Evolutionary conservation across 768 basidiomycete genomes (phyloP).

Genomic region (Cyclocybe aegerita): DNA sequence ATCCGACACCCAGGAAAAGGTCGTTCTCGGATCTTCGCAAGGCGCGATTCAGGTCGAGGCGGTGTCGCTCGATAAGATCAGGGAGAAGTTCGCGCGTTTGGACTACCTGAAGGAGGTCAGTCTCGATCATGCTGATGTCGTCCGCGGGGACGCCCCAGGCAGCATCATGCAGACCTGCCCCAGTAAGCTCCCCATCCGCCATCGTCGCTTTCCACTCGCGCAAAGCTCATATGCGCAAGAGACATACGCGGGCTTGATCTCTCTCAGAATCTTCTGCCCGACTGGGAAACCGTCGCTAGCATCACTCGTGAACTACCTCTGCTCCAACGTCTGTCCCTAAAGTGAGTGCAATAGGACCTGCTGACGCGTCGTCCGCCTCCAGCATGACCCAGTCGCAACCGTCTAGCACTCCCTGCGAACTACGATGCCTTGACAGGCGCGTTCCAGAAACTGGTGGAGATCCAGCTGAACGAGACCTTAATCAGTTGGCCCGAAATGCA

Average conservation of each 20-base stretch:
- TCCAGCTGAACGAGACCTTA: conserved; percentile 75
- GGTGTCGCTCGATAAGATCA: conserved; percentile 77
- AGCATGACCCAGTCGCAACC: conserved; percentile 56
- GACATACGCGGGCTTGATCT: conserved; percentile 82
- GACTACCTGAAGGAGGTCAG: conserved; percentile 75
- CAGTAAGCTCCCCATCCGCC: conserved; percentile 45
- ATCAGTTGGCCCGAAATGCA: conserved; percentile 71
- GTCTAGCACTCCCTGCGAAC: conserved; percentile 46
- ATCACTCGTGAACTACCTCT: conserved; percentile 62
- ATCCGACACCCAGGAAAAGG: conserved; percentile 51
- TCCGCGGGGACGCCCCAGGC: conserved; percentile 45
- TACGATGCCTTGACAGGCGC: conserved; percentile 30
- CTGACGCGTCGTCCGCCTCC: conserved; percentile 14
- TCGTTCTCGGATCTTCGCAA: conserved; percentile 78
- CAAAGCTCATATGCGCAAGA: conserved; percentile 26
- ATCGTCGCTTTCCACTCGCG: neutral
- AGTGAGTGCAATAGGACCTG: conserved; percentile 50
- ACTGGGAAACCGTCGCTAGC: conserved; percentile 66
- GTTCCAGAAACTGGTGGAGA: conserved; percentile 55
- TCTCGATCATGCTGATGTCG: conserved; percentile 68
- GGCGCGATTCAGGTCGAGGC: conserved; percentile 87
- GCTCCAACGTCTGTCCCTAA: conserved; percentile 70
- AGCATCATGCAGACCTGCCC: conserved; percentile 59
- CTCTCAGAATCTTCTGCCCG: conserved; percentile 68
- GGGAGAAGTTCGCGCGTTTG: conserved; percentile 65